A percentile compares a stretch with the other conserved stretches of the same genome.
Conservation (phyloP, 441 rosid genomes). For the Macaranga tanarius region DNA sequence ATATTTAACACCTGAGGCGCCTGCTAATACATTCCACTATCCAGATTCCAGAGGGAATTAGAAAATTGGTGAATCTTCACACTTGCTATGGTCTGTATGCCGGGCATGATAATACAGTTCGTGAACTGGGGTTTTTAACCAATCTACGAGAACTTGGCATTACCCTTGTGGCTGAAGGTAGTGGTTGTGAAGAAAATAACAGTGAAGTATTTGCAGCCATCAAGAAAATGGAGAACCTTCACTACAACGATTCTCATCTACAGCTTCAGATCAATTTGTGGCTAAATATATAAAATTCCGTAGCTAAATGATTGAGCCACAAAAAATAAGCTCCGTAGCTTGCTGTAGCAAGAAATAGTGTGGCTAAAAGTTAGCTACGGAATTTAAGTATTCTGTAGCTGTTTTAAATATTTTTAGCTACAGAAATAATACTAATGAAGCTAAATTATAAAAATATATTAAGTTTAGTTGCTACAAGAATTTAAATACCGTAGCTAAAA, state of each 20-base stretch:
- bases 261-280: too few relatives aligned
- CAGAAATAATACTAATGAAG: too few relatives aligned
- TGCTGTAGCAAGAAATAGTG: too few relatives aligned
- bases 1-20: constrained; percentile 15
- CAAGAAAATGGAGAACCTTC: constrained; percentile 3
- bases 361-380: too few relatives aligned
- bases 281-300: too few relatives aligned
- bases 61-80: constrained; percentile 6
- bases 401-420: too few relatives aligned
- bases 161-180: constrained; percentile 10
- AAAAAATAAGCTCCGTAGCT: neutral
- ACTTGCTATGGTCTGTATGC: constrained; percentile 2
- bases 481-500: too few relatives aligned
- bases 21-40: neutral
- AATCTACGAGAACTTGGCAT: neutral
- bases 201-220: constrained; percentile 2
- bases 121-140: neutral
- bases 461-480: too few relatives aligned
- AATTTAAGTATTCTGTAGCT: too few relatives aligned
- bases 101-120: constrained; percentile 7
- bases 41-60: constrained; percentile 2
- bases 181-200: neutral
- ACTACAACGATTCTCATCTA: too few relatives aligned
- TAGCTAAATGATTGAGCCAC: too few relatives aligned
- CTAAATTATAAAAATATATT: too few relatives aligned